Conservation (phyloP, 1,139 yeast genomes). For the Taphrina pruni region DNA sequence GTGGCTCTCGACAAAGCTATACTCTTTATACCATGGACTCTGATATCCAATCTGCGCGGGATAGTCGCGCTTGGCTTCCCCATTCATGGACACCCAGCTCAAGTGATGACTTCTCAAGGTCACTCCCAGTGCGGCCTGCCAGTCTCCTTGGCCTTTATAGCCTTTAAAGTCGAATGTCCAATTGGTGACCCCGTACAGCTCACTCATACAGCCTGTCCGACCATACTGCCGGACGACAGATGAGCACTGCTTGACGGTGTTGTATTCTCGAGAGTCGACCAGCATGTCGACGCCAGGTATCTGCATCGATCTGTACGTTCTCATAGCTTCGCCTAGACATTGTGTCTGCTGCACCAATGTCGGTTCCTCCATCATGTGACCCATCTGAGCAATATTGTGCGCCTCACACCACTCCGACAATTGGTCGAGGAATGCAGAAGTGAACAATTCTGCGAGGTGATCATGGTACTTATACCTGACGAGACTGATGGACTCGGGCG, state of each 20-base stretch:
- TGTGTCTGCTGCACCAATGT: constrained; percentile 35
- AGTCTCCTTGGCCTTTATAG: constrained; percentile 37
- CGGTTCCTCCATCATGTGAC: constrained; percentile 41
- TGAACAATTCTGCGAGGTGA: constrained; percentile 27
- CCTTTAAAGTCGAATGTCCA: constrained; percentile 33
- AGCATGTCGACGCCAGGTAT: constrained; percentile 39
- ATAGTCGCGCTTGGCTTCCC: constrained; percentile 40
- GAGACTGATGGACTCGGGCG: constrained; percentile 7
- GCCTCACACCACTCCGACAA: constrained; percentile 35
- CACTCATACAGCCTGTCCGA: constrained; percentile 32
- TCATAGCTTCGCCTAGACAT: constrained; percentile 33
- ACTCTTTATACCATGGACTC: constrained; percentile 34
- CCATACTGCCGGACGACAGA: constrained; percentile 35
- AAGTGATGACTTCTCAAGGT: constrained; percentile 32
- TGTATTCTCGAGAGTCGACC: constrained; percentile 33
- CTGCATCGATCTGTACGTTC: constrained; percentile 36
- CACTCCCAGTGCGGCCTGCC: constrained; percentile 40
- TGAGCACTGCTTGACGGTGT: constrained; percentile 38
- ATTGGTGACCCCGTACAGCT: constrained; percentile 34
- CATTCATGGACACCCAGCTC: constrained; percentile 39
- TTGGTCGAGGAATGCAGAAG: constrained; percentile 26
- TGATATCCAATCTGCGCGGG: constrained; percentile 38
- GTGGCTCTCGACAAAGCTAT: constrained; percentile 25
- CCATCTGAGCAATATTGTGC: constrained; percentile 32
- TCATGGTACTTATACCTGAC: constrained; percentile 33